Base-by-base conservation (phyloP, 768 basidiomycete species). In the Suillus tomentosus region DNA sequence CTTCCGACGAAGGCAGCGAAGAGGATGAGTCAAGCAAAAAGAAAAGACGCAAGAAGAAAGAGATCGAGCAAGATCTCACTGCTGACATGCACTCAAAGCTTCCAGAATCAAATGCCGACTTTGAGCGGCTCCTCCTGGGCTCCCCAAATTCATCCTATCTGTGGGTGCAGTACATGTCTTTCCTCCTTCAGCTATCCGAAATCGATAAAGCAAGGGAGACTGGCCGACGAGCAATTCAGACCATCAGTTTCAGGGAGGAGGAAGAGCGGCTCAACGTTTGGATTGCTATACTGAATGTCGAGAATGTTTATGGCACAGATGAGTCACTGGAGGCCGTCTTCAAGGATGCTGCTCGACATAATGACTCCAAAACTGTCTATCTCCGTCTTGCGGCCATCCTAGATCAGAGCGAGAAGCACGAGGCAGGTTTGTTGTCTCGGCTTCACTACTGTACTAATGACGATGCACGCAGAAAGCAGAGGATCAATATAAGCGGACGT, bases 101-200 rank as follows among this genome's bases (percentile, higher is more conserved):
- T 24, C 97, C 97, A 2, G 92, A 94, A 73, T 97, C 97, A 2
- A 93, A 90, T 65, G 86, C 91, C 39, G 96, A 99, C 74, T 99
- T 98, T 70, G 97, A 99, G 76, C 87, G 97, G 14, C 79, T 93
- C 42, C 84, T 99, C 54, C 83, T 99, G 45, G 93, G 94, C 36
- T 95, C 96, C 0, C 96, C 97, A 2, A 95, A 97, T 73, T 99
- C 96, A 8, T 99, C 97, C 0, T 97, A 91, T 78, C 84, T 99
- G 40, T 99, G 97, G 97, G 89, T 99, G 64, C 96, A 98, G 75
- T 99, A 95, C 76, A 99, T 99, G 95, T 96, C 97, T 10, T 96
- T 98, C 86, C 94, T 96, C 71, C 81, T 99, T 13, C 95, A 95
- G 68, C 85, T 99, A n/a, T 94, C 96, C 37, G 96, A 99, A 77